Evolutionary conservation across 192 early-diverging fungal genomes (phyloP), one percentile per base, ranked within the genome.

Genomic region (Mortierella antarctica): DNA sequence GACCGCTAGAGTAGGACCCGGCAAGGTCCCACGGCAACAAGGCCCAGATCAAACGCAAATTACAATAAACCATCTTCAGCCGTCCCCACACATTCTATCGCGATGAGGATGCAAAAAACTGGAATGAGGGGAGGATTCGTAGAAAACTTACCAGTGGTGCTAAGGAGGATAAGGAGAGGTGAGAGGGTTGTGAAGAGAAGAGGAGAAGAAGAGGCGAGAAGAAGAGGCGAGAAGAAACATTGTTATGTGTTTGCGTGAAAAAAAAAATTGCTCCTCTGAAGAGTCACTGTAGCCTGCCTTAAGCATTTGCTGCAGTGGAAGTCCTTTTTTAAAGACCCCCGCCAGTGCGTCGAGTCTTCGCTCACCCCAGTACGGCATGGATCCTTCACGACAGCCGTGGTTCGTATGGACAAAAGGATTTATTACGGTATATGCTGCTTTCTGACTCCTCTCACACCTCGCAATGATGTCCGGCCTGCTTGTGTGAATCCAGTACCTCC

Each of bases 31-130:
- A 80, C 77, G 77, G 77, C 77, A 79, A 79, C 77, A 80, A 59
- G 77, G 77, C 77, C 77, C 77, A 80, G 58, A 80, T 80, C 77
- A 80, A 80, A 79, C 75, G 75, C 75, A 79, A 79, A 79, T 79
- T 79, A 79, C 75, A 56, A 79, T 78, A 79, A 49, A 70, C 63
- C 75, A 79, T 79, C 75, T 40, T 79, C 56, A 79, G 75, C 75
- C 75, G 54, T 57, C 17, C 41, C 50, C 10, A 50, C 13, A 44
- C 18, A 20, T 18, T 55, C 54, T 55, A 1, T 31, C 31, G 58
- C 12, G 8, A 48, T 17, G 11, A 62, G 10, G n/a, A 62, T 59
- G 42, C 5, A 59, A 40, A 40, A 59, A 57, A 57, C 10, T 13
- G 17, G 21, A 42, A 59, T 59, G 7, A 10, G 48, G 15, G 46